These are phyloP conservation scores for Fonsecaea erecta DNA, from an alignment of 2,329 filamentous ascomycete species.

Conservation along the genomic window DNA sequence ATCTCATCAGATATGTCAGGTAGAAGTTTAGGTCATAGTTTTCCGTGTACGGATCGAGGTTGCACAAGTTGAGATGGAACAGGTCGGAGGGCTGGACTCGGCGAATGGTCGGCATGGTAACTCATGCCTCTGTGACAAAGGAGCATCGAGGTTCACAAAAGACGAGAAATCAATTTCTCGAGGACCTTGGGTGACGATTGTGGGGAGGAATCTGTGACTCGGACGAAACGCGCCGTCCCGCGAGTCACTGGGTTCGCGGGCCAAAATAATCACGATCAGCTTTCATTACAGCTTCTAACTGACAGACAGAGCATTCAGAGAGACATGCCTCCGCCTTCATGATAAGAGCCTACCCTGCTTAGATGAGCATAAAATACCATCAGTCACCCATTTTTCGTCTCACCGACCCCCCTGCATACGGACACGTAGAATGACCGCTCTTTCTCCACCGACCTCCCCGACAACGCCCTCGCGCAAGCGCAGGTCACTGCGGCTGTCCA, in stretches of 20 bases:
- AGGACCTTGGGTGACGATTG: conserved; percentile 9
- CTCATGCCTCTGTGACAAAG: neutral
- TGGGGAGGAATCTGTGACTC: conserved; percentile 13
- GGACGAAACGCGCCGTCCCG: conserved; percentile 31
- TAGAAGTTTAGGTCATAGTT: conserved; percentile 97
- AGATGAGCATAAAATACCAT: conserved; percentile 1
- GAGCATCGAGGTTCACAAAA: neutral
- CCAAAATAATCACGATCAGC: conserved; percentile 1
- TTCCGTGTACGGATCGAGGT: conserved; percentile 95
- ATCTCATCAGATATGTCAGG: conserved; percentile 91
- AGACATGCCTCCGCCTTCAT: conserved; percentile 22
- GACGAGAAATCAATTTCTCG: neutral
- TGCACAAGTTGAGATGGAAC: conserved; percentile 88
- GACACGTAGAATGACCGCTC: conserved; percentile 29
- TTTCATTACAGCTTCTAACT: neutral
- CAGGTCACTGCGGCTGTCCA: conserved; percentile 33
- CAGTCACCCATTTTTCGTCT: neutral
- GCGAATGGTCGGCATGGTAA: conserved; percentile 78
- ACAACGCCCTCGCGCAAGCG: conserved; percentile 34
- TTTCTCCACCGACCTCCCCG: conserved; percentile 33
- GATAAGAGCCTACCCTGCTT: conserved; percentile 14
- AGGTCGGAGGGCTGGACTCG: conserved; percentile 84
- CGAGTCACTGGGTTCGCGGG: conserved; percentile 8
- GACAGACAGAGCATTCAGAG: neutral
- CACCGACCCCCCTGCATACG: conserved; percentile 5